phyloP scores from a whole-genome alignment of 257 asterid species.

The Fraxinus quadrangulata region DNA sequence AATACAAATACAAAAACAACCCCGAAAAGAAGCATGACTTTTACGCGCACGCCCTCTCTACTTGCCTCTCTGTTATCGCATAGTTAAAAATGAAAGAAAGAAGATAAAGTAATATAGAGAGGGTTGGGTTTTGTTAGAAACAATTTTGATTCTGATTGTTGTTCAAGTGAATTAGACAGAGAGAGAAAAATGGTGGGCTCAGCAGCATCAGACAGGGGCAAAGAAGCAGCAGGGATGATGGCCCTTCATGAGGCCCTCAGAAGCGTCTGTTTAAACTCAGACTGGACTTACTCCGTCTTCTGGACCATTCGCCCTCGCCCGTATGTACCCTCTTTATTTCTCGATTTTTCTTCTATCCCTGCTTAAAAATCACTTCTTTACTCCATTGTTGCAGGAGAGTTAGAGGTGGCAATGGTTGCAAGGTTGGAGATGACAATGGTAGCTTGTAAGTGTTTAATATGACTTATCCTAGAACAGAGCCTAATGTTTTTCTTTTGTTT shows the following conservation, averaged over 20 bases:
- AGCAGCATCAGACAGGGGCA: slow-evolving; percentile 92
- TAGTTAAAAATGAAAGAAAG: neutral
- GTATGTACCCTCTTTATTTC: slow-evolving; percentile 36
- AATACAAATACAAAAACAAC: neutral
- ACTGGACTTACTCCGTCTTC: slow-evolving; percentile 99
- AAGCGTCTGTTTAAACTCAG: slow-evolving; percentile 92
- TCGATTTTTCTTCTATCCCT: slow-evolving; percentile 8
- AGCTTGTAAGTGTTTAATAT: slow-evolving; percentile 71
- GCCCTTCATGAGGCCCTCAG: slow-evolving; percentile 99
- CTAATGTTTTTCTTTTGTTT: neutral
- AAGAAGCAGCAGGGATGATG: slow-evolving; percentile 99
- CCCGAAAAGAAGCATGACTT: neutral
- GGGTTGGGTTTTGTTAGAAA: neutral
- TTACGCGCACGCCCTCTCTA: slow-evolving; percentile 29
- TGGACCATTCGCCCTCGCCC: slow-evolving; percentile 99
- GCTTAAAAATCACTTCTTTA: too few relatives aligned
- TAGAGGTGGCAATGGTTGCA: slow-evolving; percentile 96
- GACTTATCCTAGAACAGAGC: neutral
- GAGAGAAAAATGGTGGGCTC: slow-evolving; percentile 96
- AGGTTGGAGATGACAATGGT: slow-evolving; percentile 97
- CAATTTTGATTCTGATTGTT: too few relatives aligned
- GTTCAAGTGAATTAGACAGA: slow-evolving; percentile 13
- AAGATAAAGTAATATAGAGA: slow-evolving; percentile 6
- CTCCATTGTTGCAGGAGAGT: slow-evolving; percentile 65
- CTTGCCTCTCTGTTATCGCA: slow-evolving; percentile 16